A percentile compares a stretch with the other conserved stretches of the same genome.
Conservation (phyloP, 2,329 filamentous ascomycete genomes). For the Colletotrichum musae region DNA sequence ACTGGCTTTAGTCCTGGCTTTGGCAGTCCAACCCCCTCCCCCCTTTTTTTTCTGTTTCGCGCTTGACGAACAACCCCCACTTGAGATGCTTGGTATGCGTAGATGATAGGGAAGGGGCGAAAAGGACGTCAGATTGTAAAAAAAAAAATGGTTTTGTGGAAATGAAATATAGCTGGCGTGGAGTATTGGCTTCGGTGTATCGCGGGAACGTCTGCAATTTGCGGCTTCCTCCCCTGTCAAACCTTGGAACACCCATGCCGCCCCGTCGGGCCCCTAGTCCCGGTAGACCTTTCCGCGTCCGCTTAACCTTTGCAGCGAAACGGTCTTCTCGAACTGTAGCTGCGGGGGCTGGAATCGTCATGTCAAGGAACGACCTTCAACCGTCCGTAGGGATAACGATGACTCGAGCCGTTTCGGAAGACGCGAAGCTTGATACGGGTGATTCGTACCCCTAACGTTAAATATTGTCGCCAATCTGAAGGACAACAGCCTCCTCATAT, state of each 20-base stretch:
- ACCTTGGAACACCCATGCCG: conserved; percentile 22
- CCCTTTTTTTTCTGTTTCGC: conserved; percentile 24
- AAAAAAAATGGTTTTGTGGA: conserved; percentile 18
- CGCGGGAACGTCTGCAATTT: conserved; percentile 2
- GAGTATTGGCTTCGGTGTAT: conserved; percentile 10
- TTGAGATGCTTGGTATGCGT: conserved; percentile 24
- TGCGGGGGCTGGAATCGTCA: conserved; percentile 25
- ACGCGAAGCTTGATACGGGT: conserved; percentile 21
- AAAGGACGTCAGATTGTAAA: conserved; percentile 8
- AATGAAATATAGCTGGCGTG: conserved; percentile 14
- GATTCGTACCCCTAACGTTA: conserved; percentile 32
- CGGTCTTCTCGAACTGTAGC: conserved; percentile 32
- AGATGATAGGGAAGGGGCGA: neutral
- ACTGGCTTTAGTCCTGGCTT: neutral
- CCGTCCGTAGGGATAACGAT: conserved; percentile 27
- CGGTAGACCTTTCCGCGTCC: conserved; percentile 27
- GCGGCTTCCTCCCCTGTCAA: conserved; percentile 10
- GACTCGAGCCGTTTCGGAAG: conserved; percentile 40
- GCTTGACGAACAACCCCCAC: conserved; percentile 28
- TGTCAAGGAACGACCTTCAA: conserved; percentile 34
- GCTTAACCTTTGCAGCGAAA: conserved; percentile 37
- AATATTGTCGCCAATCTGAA: conserved; percentile 34
- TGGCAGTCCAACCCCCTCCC: neutral
- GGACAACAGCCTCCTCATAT: conserved; percentile 21
- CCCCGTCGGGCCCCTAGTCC: conserved; percentile 30